These are phyloP conservation scores for Ceratocystis ficicola DNA, from an alignment of 2,329 filamentous ascomycete genomes.

Conservation along the genomic window DNA sequence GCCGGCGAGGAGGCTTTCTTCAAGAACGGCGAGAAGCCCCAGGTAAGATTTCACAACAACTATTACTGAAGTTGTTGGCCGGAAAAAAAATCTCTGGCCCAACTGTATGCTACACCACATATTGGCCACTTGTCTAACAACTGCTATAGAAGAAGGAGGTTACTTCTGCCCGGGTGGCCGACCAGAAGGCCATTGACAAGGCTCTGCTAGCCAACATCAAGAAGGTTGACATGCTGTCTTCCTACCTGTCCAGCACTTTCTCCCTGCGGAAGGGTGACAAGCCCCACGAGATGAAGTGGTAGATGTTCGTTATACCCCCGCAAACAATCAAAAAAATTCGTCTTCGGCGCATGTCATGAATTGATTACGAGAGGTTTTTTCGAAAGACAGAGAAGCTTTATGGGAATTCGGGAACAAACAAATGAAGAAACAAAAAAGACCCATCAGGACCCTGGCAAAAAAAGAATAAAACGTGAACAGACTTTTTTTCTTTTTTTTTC, in stretches of 20 bases:
- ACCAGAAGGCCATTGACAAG: constrained; percentile 99
- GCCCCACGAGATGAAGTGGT: constrained; percentile 99
- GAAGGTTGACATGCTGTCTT: constrained; percentile 88
- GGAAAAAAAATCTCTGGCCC: neutral
- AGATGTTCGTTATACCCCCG: constrained; percentile 36
- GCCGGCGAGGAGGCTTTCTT: constrained; percentile 97
- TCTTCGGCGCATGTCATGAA: constrained; percentile 20
- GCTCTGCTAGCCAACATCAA: constrained; percentile 89
- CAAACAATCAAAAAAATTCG: constrained; percentile 26
- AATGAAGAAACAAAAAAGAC: constrained; percentile 21
- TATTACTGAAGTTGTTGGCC: too few relatives aligned
- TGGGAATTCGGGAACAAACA: constrained; percentile 17
- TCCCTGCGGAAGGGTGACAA: constrained; percentile 98
- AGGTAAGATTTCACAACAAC: constrained; percentile 49
- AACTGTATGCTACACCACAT: neutral
- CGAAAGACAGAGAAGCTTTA: constrained; percentile 19
- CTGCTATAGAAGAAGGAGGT: constrained; percentile 83
- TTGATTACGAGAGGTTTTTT: constrained; percentile 22
- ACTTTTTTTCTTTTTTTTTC: constrained; percentile 11
- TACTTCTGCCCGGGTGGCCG: constrained; percentile 77
- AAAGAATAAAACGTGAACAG: constrained; percentile 20
- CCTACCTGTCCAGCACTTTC: constrained; percentile 93
- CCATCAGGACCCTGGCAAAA: constrained; percentile 18
- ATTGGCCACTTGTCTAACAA: constrained; percentile 15
- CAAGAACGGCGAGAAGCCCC: constrained; percentile 95